These are phyloP conservation scores for Paramecium primaurelia DNA, from an alignment of 73 alveolate genomes.

Conservation along the genomic window DNA sequence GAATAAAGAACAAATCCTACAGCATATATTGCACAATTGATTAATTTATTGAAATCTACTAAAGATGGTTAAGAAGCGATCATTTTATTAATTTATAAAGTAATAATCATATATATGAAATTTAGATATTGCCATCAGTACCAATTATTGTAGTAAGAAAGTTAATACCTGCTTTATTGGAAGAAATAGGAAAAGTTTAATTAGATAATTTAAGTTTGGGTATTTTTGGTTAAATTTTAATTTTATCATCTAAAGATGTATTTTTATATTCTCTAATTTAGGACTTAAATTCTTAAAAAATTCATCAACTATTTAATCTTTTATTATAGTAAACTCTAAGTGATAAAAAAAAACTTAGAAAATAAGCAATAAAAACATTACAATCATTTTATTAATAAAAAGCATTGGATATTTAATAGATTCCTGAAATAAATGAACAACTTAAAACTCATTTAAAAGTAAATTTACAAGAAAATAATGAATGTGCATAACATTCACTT, in stretches of 20 bases:
- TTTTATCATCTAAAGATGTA: conserved; percentile 2
- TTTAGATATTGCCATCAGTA: neutral
- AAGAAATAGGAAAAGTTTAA: neutral
- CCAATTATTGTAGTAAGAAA: neutral
- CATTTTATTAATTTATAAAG: neutral
- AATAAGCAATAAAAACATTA: neutral
- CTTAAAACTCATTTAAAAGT: neutral
- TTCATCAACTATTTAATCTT: neutral
- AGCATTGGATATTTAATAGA: neutral
- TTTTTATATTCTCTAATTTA: neutral
- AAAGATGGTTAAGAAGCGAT: neutral
- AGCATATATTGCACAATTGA: neutral
- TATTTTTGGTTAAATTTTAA: neutral
- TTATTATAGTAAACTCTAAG: neutral
- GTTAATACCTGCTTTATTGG: neutral
- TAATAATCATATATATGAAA: neutral
- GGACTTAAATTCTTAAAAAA: neutral
- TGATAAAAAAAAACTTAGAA: neutral
- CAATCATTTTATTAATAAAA: neutral
- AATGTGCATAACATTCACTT: neutral
- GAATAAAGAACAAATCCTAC: neutral
- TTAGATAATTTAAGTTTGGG: neutral
- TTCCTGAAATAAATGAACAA: neutral
- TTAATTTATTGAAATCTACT: neutral
- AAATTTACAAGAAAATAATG: neutral